Evolutionary conservation across 2,329 filamentous ascomycete species (phyloP), one percentile per base, ranked within the genome.

Genomic region (Phialophora chinensis): DNA sequence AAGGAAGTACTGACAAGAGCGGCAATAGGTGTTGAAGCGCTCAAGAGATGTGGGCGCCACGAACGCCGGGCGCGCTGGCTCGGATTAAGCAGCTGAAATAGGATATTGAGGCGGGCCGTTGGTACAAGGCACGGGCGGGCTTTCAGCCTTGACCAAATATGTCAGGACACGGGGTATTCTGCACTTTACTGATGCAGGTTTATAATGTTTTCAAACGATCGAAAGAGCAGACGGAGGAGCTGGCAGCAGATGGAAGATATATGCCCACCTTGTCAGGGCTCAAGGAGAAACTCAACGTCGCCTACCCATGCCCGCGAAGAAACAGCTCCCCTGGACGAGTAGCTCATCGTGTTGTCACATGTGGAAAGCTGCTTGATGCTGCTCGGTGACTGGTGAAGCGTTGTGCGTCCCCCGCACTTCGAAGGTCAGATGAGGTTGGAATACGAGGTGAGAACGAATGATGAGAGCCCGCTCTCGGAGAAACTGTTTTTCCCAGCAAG

Each of bases 401-500:
- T 14, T 25, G 4, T 17, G 12, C 17, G 1, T 20, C 50, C 59
- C 59, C 59, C 59, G 59, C 59, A 61, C 23, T 54, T 61, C 29
- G 49, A 10, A 17, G n/a, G 53, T 12, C 29, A 20, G 25, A 53
- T 38, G 27, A 25, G 14, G n/a, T 52, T 25, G 58, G 27, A 33
- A 12, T 20, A 14, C 47, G 58, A 50, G 10, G 31, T 1, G 11
- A 4, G 47, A 38, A 42, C 59, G 47, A 61, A 52, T 61, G 12
- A 42, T n/a, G 29, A 42, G 25, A 29, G 10, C 3, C 12, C 31
- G 5, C 29, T 31, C 53, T 62, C 52, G 38, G 63, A 56, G 63
- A 58, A 60, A 56, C 59, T 57, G 42, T 20, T 62, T 52, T 60
- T 62, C 59, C 59, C 8, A 53, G 14, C 27, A 11, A 20, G 27